These are phyloP conservation scores for Globisporangium megalacanthum DNA, from an alignment of 352 stramenopile species.

Conservation along the genomic window DNA sequence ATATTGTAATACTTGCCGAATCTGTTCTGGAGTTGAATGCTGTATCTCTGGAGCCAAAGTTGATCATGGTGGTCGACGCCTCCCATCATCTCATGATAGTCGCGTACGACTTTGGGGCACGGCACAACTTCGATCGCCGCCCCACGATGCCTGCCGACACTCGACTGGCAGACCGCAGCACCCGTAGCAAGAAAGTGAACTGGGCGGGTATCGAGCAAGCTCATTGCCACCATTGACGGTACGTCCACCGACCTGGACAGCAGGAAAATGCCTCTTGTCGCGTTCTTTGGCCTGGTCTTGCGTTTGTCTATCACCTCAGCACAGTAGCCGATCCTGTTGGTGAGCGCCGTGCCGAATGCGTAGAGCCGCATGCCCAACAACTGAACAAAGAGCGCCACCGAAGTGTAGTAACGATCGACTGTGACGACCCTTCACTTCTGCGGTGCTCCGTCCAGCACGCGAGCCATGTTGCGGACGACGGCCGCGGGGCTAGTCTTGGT, in stretches of 20 bases:
- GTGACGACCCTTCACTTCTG: no score
- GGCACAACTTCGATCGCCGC: background rate
- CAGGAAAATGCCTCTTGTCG: background rate
- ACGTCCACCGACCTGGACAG: background rate
- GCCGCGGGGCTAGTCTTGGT: no score
- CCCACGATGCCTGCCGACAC: background rate
- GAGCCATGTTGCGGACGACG: no score
- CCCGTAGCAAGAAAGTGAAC: background rate
- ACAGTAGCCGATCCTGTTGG: background rate
- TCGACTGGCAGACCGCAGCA: background rate
- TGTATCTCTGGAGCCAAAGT: background rate
- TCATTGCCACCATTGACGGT: background rate
- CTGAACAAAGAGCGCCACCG: no score
- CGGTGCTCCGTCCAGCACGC: no score
- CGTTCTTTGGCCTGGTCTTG: background rate
- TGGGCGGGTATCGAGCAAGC: background rate
- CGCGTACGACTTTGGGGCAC: background rate
- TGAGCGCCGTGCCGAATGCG: background rate
- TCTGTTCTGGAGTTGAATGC: background rate
- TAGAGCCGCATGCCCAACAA: background rate
- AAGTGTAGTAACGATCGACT: no score
- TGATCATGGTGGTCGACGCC: background rate
- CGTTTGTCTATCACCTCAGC: background rate
- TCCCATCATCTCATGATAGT: background rate
- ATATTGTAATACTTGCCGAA: constrained; percentile 4